Evolutionary conservation across 441 rosid species (phyloP), one percentile per base, ranked within the genome.

Genomic region (Pelargonium citronellum): DNA sequence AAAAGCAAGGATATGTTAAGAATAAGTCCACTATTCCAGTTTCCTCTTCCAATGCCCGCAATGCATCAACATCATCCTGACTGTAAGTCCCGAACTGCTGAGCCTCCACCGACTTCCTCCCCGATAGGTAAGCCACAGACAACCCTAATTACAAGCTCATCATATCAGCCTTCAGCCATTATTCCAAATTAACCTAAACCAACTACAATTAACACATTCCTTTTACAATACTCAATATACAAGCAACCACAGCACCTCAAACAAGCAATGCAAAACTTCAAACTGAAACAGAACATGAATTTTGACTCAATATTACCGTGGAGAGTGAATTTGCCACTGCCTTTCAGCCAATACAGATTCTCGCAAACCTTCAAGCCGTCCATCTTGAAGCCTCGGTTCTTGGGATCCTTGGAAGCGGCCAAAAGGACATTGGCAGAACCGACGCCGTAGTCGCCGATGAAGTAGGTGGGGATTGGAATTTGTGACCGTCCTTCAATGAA

Each of bases 31-130:
- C 83, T 4, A 90, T 79, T 77, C 92, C 94, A 69, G 93, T 79
- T 71, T 94, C 97, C 77, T 91, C 98, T 7, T 92, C 92, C 69
- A 94, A 84, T 65, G 98, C 98, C 74, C 97, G 90, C 82, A 94
- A 77, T 1, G 91, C 86, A 78, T 90, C 97, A 57, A 89, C 91
- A 79, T 94, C 97, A 73, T 87, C 94, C 80, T 91, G 85, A 78
- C 83, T 80, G 19, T 94, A 94, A 17, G 83, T 82, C 68, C 98
- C 98, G 72, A 86, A 86, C 67, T 79, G 89, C 66, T 83, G 94
- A 46, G 75, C 81, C 2, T 72, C 87, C 19, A 73, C 75, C 30
- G 81, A 83, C 73, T 70, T 85, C 85, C 82, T 88, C 73, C 98
- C 97, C 78, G 95, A 90, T 81, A 91, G 81, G 86, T 94, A 94